Evolutionary conservation across 495 filamentous ascomycete genomes (phyloP).

Genomic region (Paragyromitra xinjiangensis): DNA sequence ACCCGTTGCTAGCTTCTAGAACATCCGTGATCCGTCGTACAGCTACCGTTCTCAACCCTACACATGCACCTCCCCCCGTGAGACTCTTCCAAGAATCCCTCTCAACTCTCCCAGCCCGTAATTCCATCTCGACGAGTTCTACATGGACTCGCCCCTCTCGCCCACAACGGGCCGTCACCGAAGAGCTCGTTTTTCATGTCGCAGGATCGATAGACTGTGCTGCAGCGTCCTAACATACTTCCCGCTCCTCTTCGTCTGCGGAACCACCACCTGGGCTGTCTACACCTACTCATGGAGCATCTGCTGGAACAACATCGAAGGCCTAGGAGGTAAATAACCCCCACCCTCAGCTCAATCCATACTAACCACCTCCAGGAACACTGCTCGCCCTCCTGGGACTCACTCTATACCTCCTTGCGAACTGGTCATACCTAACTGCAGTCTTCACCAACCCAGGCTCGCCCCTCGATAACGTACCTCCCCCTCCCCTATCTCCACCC

Average conservation of each 20-base stretch:
- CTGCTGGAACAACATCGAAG: conserved; percentile 64
- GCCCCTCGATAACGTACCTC: conserved; percentile 61
- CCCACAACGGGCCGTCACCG: conserved; percentile 38
- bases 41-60: too few relatives aligned
- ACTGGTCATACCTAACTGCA: conserved; percentile 86
- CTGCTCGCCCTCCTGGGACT: conserved; percentile 68
- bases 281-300: conserved; percentile 86
- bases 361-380: conserved; percentile 56
- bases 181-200: conserved; percentile 49
- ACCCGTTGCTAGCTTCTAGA: too few relatives aligned
- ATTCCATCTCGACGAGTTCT: background rate
- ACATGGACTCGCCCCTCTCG: conserved; percentile 53
- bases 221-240: conserved; percentile 83
- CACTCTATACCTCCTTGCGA: conserved; percentile 78
- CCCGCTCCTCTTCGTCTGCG: conserved; percentile 87
- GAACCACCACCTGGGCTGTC: conserved; percentile 85
- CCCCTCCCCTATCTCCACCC: conserved; percentile 59
- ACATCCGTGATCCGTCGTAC: too few relatives aligned
- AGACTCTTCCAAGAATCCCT: too few relatives aligned
- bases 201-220: conserved; percentile 62
- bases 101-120: too few relatives aligned
- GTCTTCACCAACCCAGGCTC: conserved; percentile 91
- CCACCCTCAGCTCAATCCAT: background rate
- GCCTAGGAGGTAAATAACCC: conserved; percentile 70
- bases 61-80: too few relatives aligned